Percentiles rank a stretch among this genome's conserved stretches.
Evolutionary conservation across 352 stramenopile species (phyloP).

Genomic region (Phytophthora brassicae): DNA sequence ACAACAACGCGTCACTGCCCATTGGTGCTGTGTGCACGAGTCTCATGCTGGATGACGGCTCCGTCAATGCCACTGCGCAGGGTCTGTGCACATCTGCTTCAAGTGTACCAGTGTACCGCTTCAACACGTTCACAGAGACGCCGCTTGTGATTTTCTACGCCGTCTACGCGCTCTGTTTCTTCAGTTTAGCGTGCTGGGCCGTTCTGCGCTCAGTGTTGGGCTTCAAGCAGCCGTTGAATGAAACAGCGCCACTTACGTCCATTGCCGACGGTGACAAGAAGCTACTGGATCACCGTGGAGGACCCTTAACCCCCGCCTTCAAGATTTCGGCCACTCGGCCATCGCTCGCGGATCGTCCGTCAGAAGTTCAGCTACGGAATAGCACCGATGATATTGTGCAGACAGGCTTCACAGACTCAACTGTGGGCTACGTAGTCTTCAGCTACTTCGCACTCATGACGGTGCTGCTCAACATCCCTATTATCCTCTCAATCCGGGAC

Average conservation of each 20-base stretch:
- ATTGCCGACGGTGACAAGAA: slow-evolving; percentile 50
- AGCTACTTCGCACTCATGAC: slow-evolving; percentile 63
- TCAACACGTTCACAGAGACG: slow-evolving; percentile 55
- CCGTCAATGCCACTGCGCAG: slow-evolving; percentile 27
- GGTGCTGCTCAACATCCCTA: slow-evolving; percentile 52
- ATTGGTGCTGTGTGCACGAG: slow-evolving; percentile 51
- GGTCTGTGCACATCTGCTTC: slow-evolving; percentile 33
- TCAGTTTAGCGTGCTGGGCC: slow-evolving; percentile 36
- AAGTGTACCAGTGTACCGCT: slow-evolving; percentile 34
- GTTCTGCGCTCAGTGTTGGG: slow-evolving; percentile 16
- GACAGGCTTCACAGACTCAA: slow-evolving; percentile 49
- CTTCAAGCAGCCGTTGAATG: slow-evolving; percentile 19
- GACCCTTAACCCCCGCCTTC: slow-evolving; percentile 45
- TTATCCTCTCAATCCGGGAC: slow-evolving; percentile 57
- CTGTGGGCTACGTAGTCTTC: slow-evolving; percentile 46
- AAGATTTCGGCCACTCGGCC: slow-evolving; percentile 32
- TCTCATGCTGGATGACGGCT: slow-evolving; percentile 47
- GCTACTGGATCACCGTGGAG: slow-evolving; percentile 55
- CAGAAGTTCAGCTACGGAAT: slow-evolving; percentile 47
- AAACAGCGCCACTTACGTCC: slow-evolving; percentile 14
- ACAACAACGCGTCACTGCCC: slow-evolving; percentile 75
- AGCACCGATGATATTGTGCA: slow-evolving; percentile 55
- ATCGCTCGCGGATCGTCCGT: slow-evolving; percentile 45
- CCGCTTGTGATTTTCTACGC: slow-evolving; percentile 54
- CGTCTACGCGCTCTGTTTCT: slow-evolving; percentile 47